Evolutionary conservation across 2,329 filamentous ascomycete species (phyloP), one percentile per base, ranked within the genome.

Genomic region (Rhynchosporium graminicola): DNA sequence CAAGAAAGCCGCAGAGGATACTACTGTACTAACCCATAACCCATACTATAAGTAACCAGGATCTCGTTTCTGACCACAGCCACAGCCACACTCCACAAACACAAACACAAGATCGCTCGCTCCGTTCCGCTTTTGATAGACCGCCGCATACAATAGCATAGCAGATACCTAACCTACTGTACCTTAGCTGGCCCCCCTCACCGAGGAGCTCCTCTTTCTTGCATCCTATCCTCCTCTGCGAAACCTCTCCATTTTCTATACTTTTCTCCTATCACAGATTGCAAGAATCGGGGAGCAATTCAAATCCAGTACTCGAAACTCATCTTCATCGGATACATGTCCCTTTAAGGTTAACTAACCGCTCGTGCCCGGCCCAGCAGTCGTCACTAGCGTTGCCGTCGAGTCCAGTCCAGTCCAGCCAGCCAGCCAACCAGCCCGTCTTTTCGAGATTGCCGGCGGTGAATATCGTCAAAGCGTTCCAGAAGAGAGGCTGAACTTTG

Each of bases 351-450:
- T 36, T 36, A 36, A 10, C 33, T 36, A 36, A 10, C 33, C 33
- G 33, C 33, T 43, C 40, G 40, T 50, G 45, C 28, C 55, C 51
- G 58, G 52, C 36, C 40, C 33, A 43, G 36, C 59, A 60, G 59
- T 64, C 63, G 63, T 64, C 63, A 62, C 63, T 64, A 62, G 59
- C 62, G 63, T 57, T 64, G 42, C 62, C 62, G 62, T 43, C 20
- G 26, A 28, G 45, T 10, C 15, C 33, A 15, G 26, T 31, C 10
- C 28, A 15, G 26, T 31, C 10, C 3, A 10, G 20, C 20, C 20
- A 20, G 20, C 20, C 20, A 20, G 1, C 20, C 20, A 20, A 20
- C 20, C 20, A 20, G 12, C 10, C 47, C 12, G 47, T n/a, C 50
- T 40, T n/a, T 36, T 36, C 33, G 33, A 36, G 33, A 36, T 36